Evolutionary conservation across 345 rosid genomes (phyloP), one percentile per base, ranked within the genome.

Genomic region (Xanthoceras sorbifolium): DNA sequence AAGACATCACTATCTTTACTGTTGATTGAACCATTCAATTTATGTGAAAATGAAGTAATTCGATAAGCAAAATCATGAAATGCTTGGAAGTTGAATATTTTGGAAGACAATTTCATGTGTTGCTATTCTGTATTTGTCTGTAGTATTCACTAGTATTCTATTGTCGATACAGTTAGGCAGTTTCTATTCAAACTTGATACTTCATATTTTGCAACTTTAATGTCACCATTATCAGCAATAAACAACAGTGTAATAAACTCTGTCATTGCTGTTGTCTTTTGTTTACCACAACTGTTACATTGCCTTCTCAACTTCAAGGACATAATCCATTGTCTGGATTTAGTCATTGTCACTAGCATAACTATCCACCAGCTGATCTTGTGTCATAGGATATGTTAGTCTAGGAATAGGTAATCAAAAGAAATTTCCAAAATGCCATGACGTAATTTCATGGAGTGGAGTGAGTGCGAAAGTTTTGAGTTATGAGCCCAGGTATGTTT

Each of bases 301-400:
- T 72, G 3, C 65, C 29, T 46, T 69, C 42, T 26, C 73, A 28
- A 52, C 73, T 69, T 50, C n/a, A 50, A 50, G n/a, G 55, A 50
- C 55, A 50, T 50, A 10, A 11, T 10, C 46, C n/a, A 5, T 50
- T 14, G 55, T 50, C n/a, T 17, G n/a, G 55, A 50, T 50, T 50
- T 50, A 50, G 55, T 50, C 55, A 1, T 50, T 50, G 55, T 50
- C 20, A 50, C 55, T 50, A 50, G n/a, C 55, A 17, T 50, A 50
- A 50, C 8, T 12, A 50, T 46, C 52, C 6, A 3, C 52, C 52
- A 46, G 11, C 5, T 46, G 52, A 46, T 46, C 52, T 46, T 46
- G 52, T 17, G 0, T 42, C 46, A 42, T 42, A 42, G 46, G 46
- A 42, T 42, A 42, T 42, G 46, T 42, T 42, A 42, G 46, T 14